Conservation (phyloP, 768 basidiomycete species). For the Ephemerocybe angulata region DNA sequence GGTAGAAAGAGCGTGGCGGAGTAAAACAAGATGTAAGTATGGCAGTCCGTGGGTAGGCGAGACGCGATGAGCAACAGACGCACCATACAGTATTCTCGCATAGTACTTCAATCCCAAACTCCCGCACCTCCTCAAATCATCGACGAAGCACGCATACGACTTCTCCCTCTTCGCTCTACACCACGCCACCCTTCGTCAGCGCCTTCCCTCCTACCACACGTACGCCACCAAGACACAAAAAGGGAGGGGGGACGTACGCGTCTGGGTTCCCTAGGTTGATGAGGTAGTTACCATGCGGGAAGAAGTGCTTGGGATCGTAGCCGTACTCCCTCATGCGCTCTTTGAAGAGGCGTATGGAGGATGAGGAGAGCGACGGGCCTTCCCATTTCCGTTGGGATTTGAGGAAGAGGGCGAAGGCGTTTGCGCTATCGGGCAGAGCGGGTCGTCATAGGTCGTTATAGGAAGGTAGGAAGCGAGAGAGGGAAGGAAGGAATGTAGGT, state of each 20-base stretch:
- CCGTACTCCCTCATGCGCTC: conserved; percentile 54
- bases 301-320: conserved; percentile 57
- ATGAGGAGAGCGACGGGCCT: conserved; percentile 57
- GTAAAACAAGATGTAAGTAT: background rate
- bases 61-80: conserved; percentile 23
- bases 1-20: background rate
- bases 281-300: conserved; percentile 85
- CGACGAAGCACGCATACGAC: conserved; percentile 76
- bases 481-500: conserved; percentile 86
- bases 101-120: conserved; percentile 68
- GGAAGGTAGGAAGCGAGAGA: no score
- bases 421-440: no score
- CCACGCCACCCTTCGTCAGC: no score
- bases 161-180: conserved; percentile 62
- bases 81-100: conserved; percentile 94
- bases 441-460: no score
- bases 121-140: conserved; percentile 78
- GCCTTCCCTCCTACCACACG: no score
- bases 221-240: background rate
- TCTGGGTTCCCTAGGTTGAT: conserved; percentile 84
- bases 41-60: background rate
- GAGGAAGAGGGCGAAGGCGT: no score
- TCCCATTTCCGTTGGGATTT: conserved; percentile 85
- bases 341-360: no score
- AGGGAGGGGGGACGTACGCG: conserved; percentile 40